Percentiles rank a stretch among this genome's conserved stretches.
Conservation (phyloP, 169 alveolate genomes). For the Plasmodium coatneyi region DNA sequence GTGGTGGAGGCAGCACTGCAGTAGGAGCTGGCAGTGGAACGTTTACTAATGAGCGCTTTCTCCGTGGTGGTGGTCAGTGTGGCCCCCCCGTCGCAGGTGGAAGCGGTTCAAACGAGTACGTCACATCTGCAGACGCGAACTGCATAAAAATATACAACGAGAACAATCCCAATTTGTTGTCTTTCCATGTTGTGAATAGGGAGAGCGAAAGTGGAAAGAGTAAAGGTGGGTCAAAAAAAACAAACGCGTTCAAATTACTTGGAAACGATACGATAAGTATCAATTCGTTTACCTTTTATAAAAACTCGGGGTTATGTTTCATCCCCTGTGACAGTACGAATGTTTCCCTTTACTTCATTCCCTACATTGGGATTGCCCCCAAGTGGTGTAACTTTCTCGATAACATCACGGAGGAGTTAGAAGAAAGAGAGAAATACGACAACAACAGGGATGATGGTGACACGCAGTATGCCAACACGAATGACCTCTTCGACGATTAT, state of each 20-base stretch:
- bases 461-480: conserved; percentile 48
- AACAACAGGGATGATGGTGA: conserved; percentile 82
- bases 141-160: conserved; percentile 78
- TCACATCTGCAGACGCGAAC: conserved; percentile 82
- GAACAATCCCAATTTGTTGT: conserved; percentile 70
- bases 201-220: conserved; percentile 33
- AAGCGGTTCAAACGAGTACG: conserved; percentile 66
- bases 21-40: neutral
- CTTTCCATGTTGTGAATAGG: conserved; percentile 71
- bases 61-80: neutral
- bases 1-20: neutral
- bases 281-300: conserved; percentile 84
- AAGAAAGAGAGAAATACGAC: conserved; percentile 83
- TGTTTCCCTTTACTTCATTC: conserved; percentile 94
- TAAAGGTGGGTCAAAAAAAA: neutral
- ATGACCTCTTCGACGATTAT: conserved; percentile 91
- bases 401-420: conserved; percentile 96
- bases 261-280: conserved; percentile 56
- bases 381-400: conserved; percentile 97
- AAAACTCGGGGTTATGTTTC: conserved; percentile 93
- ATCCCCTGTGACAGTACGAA: conserved; percentile 94
- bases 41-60: neutral
- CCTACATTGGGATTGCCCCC: conserved; percentile 96
- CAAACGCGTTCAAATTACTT: conserved; percentile 25
- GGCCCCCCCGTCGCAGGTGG: neutral